Conservation (phyloP, 1,284 basidiomycete species). For the Cutaneotrichosporon dermatis region DNA sequence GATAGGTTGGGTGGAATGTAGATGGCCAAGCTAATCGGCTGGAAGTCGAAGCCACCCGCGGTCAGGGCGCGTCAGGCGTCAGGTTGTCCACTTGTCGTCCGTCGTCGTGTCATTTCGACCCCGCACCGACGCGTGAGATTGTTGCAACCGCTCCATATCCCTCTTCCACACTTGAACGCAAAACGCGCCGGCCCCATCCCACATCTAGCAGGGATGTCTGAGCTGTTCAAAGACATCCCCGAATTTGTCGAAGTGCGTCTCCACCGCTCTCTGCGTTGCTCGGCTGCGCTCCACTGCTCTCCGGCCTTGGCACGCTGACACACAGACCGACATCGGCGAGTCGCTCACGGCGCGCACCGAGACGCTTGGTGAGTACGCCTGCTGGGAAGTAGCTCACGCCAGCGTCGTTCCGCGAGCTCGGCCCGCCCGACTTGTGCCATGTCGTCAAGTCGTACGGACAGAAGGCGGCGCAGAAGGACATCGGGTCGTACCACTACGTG, state of each 20-base stretch:
- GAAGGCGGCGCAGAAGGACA: slow-evolving; percentile 75
- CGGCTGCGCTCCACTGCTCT: too few relatives aligned
- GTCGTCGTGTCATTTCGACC: too few relatives aligned
- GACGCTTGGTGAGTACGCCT: slow-evolving; percentile 65
- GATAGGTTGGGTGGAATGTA: background rate
- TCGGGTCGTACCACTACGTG: slow-evolving; percentile 86
- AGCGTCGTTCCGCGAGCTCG: slow-evolving; percentile 94
- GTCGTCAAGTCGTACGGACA: slow-evolving; percentile 83
- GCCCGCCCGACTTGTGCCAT: slow-evolving; percentile 94
- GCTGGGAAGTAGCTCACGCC: background rate
- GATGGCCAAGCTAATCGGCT: too few relatives aligned
- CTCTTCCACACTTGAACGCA: background rate
- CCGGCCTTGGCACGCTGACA: background rate
- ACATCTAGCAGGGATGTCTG: slow-evolving; percentile 42
- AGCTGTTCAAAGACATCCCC: slow-evolving; percentile 59
- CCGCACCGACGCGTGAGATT: too few relatives aligned
- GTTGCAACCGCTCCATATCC: background rate
- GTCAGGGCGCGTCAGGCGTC: too few relatives aligned
- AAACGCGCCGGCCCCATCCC: background rate
- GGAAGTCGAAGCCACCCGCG: too few relatives aligned
- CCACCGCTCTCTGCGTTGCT: background rate
- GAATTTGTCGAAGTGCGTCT: slow-evolving; percentile 63
- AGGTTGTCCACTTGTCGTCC: background rate
- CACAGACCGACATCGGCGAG: slow-evolving; percentile 84
- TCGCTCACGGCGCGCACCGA: slow-evolving; percentile 85